Evolutionary conservation across 768 basidiomycete genomes (phyloP), one percentile per base, ranked within the genome.

Genomic region (Russula olivacea): DNA sequence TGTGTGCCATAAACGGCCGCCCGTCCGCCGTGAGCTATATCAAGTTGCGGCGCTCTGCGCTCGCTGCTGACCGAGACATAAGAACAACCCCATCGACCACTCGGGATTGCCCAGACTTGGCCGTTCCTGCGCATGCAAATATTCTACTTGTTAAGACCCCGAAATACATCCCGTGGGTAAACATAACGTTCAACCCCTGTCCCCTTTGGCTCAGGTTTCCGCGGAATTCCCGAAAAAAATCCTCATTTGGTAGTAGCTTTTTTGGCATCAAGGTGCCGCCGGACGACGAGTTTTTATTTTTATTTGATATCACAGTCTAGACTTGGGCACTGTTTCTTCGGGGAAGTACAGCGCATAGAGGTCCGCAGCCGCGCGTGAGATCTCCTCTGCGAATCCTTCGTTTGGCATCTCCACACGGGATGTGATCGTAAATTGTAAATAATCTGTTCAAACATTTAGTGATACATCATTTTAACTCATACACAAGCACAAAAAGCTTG

Each of bases 391-490:
- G 68, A 97, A 92, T 70, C 81, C 75, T 14, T 78, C 78, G 71
- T 93, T 91, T 40, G 84, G 91, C 88, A 88, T 89, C 74, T 87
- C 89, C 68, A 78, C 89, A 60, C 90, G 81, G 7, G 92, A 94
- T 7, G 93, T 96, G 71, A 96, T 78, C 30, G 91, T 93, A 73
- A 86, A 97, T 69, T 91, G 88, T 47, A 98, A 76, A 66, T 81
- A 84, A 74, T 93, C 89, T 91, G 57, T n/a, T 28, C 34, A 38
- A 17, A 14, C n/a, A n/a, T 53, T 28, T 9, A 36, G 34, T 25
- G 14, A 15, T 52, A 10, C 5, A 15, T 32, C 30, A 19, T 2
- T n/a, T 34, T 36, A 28, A 28, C 28, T 28, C 50, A 14, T 10
- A 21, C 17, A 32, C 32, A 32, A 32, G 19, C 19, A 9, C 7